These are phyloP conservation scores for Besnoitia besnoiti DNA, from an alignment of 169 alveolate genomes.

Conservation along the genomic window DNA sequence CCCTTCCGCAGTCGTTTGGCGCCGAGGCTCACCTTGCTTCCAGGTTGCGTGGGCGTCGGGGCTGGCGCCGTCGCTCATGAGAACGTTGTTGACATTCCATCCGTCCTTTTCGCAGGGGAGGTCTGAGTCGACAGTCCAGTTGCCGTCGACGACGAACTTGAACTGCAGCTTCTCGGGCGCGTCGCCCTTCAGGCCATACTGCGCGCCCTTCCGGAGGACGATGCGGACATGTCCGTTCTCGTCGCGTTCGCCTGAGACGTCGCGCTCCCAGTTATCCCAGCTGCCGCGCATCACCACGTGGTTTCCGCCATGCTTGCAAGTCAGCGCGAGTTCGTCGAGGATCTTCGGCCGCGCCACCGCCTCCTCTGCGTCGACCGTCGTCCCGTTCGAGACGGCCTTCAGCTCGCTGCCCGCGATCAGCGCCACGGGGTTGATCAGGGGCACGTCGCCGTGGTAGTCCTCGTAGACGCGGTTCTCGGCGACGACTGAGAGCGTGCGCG, in stretches of 20 bases:
- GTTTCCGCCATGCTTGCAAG: constrained; percentile 9
- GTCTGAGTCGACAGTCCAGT: constrained; percentile 79
- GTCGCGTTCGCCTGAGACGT: constrained; percentile 68
- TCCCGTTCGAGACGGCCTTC: not conserved
- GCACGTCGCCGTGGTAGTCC: constrained; percentile 42
- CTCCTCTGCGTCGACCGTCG: not conserved
- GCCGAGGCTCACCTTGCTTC: not conserved
- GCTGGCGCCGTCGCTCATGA: not conserved
- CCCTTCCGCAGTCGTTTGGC: too few relatives aligned
- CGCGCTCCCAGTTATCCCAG: constrained; percentile 86
- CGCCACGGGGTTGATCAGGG: not conserved
- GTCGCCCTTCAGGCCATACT: not conserved
- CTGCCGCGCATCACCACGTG: constrained; percentile 64
- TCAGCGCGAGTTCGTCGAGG: constrained; percentile 59
- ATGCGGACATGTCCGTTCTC: not conserved
- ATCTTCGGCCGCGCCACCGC: not conserved
- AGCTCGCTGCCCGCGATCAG: not conserved
- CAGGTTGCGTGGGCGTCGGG: not conserved
- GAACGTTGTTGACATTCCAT: constrained; percentile 83
- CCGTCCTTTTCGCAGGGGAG: constrained; percentile 79
- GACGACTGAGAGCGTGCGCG: constrained; percentile 87
- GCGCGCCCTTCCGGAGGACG: not conserved
- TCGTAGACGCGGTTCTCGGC: constrained; percentile 85
- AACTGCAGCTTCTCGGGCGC: constrained; percentile 54
- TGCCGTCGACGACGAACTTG: constrained; percentile 86